phyloP scores from a whole-genome alignment of 306 rosid species.

The Inga laurina region DNA sequence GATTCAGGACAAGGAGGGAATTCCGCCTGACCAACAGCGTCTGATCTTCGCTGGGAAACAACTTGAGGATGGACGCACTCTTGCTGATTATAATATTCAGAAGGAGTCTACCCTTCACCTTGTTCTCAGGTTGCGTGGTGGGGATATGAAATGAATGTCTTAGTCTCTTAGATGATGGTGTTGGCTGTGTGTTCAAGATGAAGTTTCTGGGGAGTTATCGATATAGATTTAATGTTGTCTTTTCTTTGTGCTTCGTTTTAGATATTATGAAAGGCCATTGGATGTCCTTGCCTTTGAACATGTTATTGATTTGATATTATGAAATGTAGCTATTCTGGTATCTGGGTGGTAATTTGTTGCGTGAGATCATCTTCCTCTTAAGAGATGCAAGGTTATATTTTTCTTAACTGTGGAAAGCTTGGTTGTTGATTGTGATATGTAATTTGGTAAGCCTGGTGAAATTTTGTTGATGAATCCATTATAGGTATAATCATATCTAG shows the following conservation, averaged over 20 bases:
- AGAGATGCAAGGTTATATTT: background rate
- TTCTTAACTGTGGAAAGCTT: too few relatives aligned
- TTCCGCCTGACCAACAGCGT: background rate
- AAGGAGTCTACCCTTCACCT: slow-evolving; percentile 9
- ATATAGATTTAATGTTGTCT: background rate
- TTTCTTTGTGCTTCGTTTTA: background rate
- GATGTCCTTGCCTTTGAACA: background rate
- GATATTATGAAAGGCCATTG: background rate
- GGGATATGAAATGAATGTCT: background rate
- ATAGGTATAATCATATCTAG: background rate
- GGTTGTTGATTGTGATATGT: too few relatives aligned
- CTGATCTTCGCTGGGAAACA: background rate
- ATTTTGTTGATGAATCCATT: too few relatives aligned
- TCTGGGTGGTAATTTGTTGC: background rate
- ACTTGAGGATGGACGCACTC: background rate
- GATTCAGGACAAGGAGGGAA: background rate
- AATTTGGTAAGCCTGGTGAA: background rate
- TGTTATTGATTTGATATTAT: background rate
- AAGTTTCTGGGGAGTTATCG: background rate
- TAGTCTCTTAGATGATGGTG: background rate
- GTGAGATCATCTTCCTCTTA: background rate
- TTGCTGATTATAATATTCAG: background rate
- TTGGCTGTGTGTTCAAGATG: background rate
- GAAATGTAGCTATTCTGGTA: background rate
- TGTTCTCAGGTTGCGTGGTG: slow-evolving; percentile 1